A percentile compares a stretch with the other conserved stretches of the same genome.
These are phyloP conservation scores for Pseudisothecium myosuroides DNA, from an alignment of 225 moss, liverwort and hornwort species.

Conservation along the genomic window DNA sequence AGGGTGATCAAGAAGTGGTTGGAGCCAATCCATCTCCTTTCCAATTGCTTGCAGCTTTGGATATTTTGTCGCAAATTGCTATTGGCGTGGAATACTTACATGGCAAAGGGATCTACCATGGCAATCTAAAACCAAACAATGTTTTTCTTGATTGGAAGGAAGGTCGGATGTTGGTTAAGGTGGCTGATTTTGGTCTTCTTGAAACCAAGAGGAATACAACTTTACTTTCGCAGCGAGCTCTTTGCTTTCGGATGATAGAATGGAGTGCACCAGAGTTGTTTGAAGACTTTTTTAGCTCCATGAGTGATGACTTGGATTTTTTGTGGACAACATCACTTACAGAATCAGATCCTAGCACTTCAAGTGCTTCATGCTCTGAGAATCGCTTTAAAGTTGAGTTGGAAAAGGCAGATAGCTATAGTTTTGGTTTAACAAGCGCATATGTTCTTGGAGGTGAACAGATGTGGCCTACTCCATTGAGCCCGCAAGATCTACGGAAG, in stretches of 20 bases:
- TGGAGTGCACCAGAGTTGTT: background rate
- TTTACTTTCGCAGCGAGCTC: background rate
- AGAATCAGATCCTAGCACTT: background rate
- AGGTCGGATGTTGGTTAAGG: background rate
- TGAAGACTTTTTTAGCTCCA: background rate
- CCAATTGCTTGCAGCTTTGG: background rate
- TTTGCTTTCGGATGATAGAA: background rate
- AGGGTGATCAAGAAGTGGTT: rapidly evolving
- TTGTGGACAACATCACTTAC: background rate
- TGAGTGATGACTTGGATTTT: background rate
- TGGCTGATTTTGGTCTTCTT: background rate
- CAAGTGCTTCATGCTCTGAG: background rate
- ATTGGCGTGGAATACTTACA: background rate
- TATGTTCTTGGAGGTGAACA: background rate
- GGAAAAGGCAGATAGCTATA: background rate
- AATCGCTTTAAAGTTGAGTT: background rate
- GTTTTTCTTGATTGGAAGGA: background rate
- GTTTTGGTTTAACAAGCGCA: background rate
- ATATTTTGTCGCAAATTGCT: background rate
- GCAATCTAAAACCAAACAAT: background rate
- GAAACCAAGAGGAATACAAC: background rate
- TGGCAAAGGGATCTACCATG: background rate
- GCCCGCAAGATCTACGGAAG: background rate
- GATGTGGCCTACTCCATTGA: background rate
- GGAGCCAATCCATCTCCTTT: background rate